Evolutionary conservation across 768 basidiomycete species (phyloP).

Genomic region (Phylloporus scabripes): DNA sequence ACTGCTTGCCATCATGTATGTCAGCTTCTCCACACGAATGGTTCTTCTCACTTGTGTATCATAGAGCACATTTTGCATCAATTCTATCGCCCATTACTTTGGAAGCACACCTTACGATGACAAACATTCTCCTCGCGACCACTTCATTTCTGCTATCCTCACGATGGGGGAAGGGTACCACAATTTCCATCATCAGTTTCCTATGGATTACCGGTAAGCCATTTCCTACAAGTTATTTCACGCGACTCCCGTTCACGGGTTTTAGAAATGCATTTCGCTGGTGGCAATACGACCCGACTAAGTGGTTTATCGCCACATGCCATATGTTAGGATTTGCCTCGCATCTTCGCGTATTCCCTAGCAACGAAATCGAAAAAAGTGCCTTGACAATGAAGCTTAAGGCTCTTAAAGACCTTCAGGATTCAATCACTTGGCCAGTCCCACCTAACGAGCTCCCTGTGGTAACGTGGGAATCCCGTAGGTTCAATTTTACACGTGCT

Average conservation of each 20-base stretch:
- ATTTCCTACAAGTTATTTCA: conserved; percentile 1
- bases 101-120: conserved; percentile 81
- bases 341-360: conserved; percentile 79
- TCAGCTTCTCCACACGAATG: conserved; percentile 13
- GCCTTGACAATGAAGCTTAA: conserved; percentile 81
- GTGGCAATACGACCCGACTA: conserved; percentile 70
- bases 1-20: conserved; percentile 77
- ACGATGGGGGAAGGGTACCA: conserved; percentile 70
- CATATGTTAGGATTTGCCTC: conserved; percentile 64
- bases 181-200: conserved; percentile 86
- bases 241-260: background rate
- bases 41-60: background rate
- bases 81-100: conserved; percentile 82
- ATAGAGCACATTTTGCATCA: conserved; percentile 84
- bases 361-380: conserved; percentile 83
- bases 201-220: conserved; percentile 51
- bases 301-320: conserved; percentile 75
- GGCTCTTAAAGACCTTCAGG: conserved; percentile 57
- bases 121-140: conserved; percentile 69
- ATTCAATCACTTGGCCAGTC: conserved; percentile 57
- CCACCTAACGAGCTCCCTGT: conserved; percentile 59
- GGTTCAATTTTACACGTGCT: conserved; percentile 23
- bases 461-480: conserved; percentile 78
- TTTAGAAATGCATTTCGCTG: conserved; percentile 64
- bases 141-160: conserved; percentile 73